Conservation (phyloP, 2,329 filamentous ascomycete species). For the Fusarium sp. region DNA sequence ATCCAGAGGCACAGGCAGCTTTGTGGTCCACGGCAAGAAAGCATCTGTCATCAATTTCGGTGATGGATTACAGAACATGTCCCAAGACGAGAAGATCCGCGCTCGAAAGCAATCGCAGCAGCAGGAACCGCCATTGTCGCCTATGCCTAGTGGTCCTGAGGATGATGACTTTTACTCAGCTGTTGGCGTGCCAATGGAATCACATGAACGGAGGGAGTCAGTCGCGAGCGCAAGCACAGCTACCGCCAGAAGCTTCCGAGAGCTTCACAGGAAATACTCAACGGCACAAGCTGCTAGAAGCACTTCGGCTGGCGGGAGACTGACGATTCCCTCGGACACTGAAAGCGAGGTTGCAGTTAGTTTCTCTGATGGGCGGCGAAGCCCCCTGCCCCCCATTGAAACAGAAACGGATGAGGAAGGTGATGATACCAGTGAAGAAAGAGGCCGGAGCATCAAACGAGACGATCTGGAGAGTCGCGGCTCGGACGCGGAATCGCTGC, state of each 20-base stretch:
- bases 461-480: slow-evolving; percentile 45
- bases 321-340: slow-evolving; percentile 65
- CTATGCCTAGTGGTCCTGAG: slow-evolving; percentile 49
- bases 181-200: slow-evolving; percentile 58
- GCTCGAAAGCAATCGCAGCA: slow-evolving; percentile 66
- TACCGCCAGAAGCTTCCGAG: slow-evolving; percentile 73
- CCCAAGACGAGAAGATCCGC: slow-evolving; percentile 77
- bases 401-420: slow-evolving; percentile 50
- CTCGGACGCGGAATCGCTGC: slow-evolving; percentile 45
- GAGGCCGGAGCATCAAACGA: slow-evolving; percentile 41
- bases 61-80: slow-evolving; percentile 84
- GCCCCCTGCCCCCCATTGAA: slow-evolving; percentile 66
- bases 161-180: slow-evolving; percentile 66
- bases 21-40: slow-evolving; percentile 98
- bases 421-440: slow-evolving; percentile 24
- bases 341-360: slow-evolving; percentile 71
- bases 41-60: slow-evolving; percentile 97
- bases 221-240: slow-evolving; percentile 74
- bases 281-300: slow-evolving; percentile 62
- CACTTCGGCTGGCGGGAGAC: slow-evolving; percentile 53
- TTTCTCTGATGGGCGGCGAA: slow-evolving; percentile 68
- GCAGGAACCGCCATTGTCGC: slow-evolving; percentile 53
- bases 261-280: slow-evolving; percentile 71
- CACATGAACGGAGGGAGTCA: slow-evolving; percentile 68
- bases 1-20: slow-evolving; percentile 84